Conservation (phyloP, 2,329 filamentous ascomycete species). For the Periconia digitata region DNA sequence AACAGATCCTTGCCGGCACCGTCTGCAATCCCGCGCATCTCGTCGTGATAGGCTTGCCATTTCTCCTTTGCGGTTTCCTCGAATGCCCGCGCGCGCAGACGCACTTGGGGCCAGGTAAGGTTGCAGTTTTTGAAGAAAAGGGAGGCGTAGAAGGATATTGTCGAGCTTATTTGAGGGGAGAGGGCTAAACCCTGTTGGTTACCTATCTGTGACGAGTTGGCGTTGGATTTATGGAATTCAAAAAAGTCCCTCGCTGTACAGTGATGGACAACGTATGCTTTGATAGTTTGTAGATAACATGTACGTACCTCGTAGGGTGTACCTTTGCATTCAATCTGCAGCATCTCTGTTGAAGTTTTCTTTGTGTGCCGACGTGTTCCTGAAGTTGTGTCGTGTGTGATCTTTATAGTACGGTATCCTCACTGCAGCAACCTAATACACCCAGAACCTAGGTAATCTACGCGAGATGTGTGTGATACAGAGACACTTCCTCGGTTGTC, state of each 20-base stretch:
- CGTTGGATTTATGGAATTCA: not conserved
- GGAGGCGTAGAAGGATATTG: slow-evolving; percentile 51
- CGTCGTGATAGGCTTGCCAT: slow-evolving; percentile 48
- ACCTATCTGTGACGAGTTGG: slow-evolving; percentile 53
- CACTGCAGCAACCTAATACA: no score
- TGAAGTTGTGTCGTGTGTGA: no score
- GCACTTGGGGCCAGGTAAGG: slow-evolving; percentile 51
- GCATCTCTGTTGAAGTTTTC: slow-evolving; percentile 33
- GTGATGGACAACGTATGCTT: not conserved
- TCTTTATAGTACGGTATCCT: no score
- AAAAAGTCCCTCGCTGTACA: not conserved
- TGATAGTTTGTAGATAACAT: no score
- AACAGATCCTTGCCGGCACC: slow-evolving; percentile 51
- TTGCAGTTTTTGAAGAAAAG: slow-evolving; percentile 53
- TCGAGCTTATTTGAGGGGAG: slow-evolving; percentile 42
- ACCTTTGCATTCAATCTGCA: slow-evolving; percentile 45
- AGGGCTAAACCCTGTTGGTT: slow-evolving; percentile 49
- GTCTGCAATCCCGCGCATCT: slow-evolving; percentile 56
- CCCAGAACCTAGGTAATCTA: no score
- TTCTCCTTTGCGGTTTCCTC: slow-evolving; percentile 46
- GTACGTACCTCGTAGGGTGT: slow-evolving; percentile 46
- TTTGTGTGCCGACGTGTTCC: no score
- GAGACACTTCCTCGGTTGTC: no score
- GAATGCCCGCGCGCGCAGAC: slow-evolving; percentile 51
- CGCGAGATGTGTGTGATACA: no score